Base-by-base conservation (phyloP, 192 early-diverging fungal species). In the Thoreauomyces humboldtii region DNA sequence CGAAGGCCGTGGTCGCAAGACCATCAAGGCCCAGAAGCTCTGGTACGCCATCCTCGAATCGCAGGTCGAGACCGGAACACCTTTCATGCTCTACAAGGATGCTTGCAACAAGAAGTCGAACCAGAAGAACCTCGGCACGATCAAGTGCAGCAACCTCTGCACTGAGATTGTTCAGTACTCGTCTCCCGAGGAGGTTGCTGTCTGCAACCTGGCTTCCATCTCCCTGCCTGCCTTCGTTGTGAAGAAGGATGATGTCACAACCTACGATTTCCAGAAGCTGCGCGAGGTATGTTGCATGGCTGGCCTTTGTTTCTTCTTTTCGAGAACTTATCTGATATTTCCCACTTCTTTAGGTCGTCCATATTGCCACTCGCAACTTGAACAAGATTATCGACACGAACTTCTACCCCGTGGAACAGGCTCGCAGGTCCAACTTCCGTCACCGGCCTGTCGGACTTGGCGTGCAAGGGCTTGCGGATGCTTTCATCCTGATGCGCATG, bases 1-100 rank as follows among this genome's bases (percentile, higher is more conserved):
- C 17, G 81, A 89, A 59, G 93, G 94, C 35, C 81, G 83, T 37
- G 90, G 92, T 25, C 86, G 94, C 67, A 86, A 90, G 78, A 88
- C 87, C n/a, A 79, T 98, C 73, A 92, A 94, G 71, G 96, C 96
- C 31, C 94, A 98, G 70, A 97, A 96, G 81, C 81, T 98, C 19
- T 98, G 96, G 96, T 91, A 87, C 64, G 92, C 94, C 0, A 94
- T 98, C 51, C 69, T 98, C 32, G 96, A 98, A 56, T 78, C 94
- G 15, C 96, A 98, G 77, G 92, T 90, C 25, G 96, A 98, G 80
- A 98, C 96, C 5, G 96, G 96, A 31, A 95, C 88, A 7, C 96
- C 96, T 4, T 98, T 90, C 68, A 97, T 98, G 90, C 86, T 98
- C 32, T 98, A 98, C 87, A 97, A 98, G 81, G 96, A 98, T 79